Base-by-base conservation (phyloP, 2,329 filamentous ascomycete species). In the Beauveria scarabaeidicola region DNA sequence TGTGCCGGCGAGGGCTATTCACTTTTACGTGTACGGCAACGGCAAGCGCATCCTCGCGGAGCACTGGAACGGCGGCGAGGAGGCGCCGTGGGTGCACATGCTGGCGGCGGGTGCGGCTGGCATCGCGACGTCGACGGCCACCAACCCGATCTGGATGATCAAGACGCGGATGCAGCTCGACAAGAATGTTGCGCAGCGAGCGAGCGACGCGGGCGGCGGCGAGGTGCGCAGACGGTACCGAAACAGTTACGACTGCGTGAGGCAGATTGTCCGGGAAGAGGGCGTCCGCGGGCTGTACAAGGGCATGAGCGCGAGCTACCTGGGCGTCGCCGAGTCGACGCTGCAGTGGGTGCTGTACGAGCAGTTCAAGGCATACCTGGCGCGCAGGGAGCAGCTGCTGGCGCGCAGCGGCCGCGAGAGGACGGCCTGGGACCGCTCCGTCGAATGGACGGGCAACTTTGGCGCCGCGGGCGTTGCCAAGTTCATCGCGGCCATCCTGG, bases 281-380 rank as follows among this genome's bases (percentile, higher is more conserved):
- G 93, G 93, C 1, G 74, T 95, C 50, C 78, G 82, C 40, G 91
- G 91, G 2, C 77, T 97, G 61, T 97, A 97, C 75, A 89, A 91
- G 69, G 92, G 92, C 54, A 82, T 97, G 75, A 94, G 88, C 65
- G 92, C 92, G 38, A 94, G 89, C 69, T 97, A 97, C 70, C 78
- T 97, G 0, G 92, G 93, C 25, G 91, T 96, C 21, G 88, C 88
- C 2, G 93, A 97, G 77, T 92, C 87, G 64, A 94, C 92, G 5
- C 74, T 96, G 67, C 92, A 97, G 72, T 96, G 91, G 91, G 87
- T 96, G 68, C 76, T 97, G 66, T 97, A 97, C 74, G 92, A 97
- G 76, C 88, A 92, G 72, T 86, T 95, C 79, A 97, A 97, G 80
- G 78, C 82, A 25, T 78, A 79, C n/a, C 76, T 97, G 38, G 83